Base-by-base conservation (phyloP, 1,139 yeast species). In the Arxiozyma telluris region DNA sequence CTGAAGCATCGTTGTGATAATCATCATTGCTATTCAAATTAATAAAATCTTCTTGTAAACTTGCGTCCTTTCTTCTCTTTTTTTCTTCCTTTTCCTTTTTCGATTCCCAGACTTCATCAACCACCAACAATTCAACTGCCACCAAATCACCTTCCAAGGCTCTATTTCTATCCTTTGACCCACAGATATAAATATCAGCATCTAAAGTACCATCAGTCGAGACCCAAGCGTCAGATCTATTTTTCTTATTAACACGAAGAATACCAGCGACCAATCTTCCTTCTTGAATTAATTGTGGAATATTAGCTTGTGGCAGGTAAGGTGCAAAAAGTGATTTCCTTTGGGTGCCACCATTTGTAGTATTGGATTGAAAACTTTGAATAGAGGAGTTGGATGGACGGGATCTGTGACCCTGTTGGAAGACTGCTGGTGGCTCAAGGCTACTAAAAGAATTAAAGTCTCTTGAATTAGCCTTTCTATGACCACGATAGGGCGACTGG, bases 131-230 rank as follows among this genome's bases (percentile, higher is more conserved):
- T 70, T 93, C 98, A 23, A 93, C 90, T 0, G 98, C 98, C 41
- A 93, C 98, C 56, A 89, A 75, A 69, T 93, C 98, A 53, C 98
- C 97, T 72, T 93, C 98, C 53, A 93, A 76, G 12, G 98, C 98
- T 68, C 98, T 83, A 71, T 93, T 93, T 69, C 98, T 87, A 71
- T 93, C 98, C 70, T 93, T 93, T n/a, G 98, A 91, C 15, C 98
- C 98, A 74, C 98, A 94, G 61, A 93, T 93, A 68, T 90, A 93
- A 58, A 93, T 89, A 70, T 93, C 98, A 0, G 98, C 96, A 71
- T 93, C 98, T 59, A 93, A 77, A 47, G 91, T 78, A 2, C 97
- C 97, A 67, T 91, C 97, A 0, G 98, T 93, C 4, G 97, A 84
- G 20, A 93, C 98, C 71, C 94, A 93, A 0, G 98, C 98, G 71